Percentiles rank a stretch among this genome's conserved stretches.
phyloP scores from a whole-genome alignment of 352 stramenopile genomes.

The Lagenidium sp. region DNA sequence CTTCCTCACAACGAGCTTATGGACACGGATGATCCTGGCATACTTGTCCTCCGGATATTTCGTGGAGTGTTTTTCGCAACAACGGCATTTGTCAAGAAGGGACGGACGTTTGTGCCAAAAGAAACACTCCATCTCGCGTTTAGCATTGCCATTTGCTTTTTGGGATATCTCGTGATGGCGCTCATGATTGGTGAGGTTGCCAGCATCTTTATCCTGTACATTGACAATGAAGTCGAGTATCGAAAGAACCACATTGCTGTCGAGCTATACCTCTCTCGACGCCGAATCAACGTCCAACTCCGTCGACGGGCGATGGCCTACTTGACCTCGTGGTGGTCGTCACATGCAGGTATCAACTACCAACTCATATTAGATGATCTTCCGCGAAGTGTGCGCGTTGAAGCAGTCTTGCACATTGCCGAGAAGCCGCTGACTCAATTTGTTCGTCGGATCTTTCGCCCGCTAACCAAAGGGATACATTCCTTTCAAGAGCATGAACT shows the following conservation, averaged over 20 bases:
- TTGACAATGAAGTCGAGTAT: conserved; percentile 57
- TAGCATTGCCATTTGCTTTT: conserved; percentile 38
- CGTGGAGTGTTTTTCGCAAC: conserved; percentile 39
- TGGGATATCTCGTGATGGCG: conserved; percentile 57
- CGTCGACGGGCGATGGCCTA: conserved; percentile 33
- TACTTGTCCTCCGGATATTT: conserved; percentile 33
- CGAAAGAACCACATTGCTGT: conserved; percentile 64
- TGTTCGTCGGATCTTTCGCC: conserved; percentile 29
- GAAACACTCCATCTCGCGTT: conserved; percentile 36
- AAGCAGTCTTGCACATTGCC: conserved; percentile 31
- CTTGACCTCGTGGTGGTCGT: conserved; percentile 47
- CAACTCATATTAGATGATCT: conserved; percentile 43
- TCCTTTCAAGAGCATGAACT: conserved; percentile 4
- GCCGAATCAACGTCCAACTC: conserved; percentile 24
- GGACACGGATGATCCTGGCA: conserved; percentile 11
- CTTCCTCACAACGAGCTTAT: conserved; percentile 23
- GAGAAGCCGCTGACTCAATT: conserved; percentile 36
- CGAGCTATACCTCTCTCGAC: conserved; percentile 30
- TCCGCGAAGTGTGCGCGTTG: conserved; percentile 32
- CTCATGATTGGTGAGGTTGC: conserved; percentile 70
- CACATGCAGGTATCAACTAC: conserved; percentile 48
- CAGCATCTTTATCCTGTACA: conserved; percentile 48
- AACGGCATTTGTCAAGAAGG: conserved; percentile 55
- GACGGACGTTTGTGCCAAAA: conserved; percentile 31
- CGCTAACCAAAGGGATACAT: conserved; percentile 13